Percentiles rank a stretch among this genome's conserved stretches.
phyloP scores from a whole-genome alignment of 495 filamentous ascomycete genomes.

The Talaromyces wortmannii region DNA sequence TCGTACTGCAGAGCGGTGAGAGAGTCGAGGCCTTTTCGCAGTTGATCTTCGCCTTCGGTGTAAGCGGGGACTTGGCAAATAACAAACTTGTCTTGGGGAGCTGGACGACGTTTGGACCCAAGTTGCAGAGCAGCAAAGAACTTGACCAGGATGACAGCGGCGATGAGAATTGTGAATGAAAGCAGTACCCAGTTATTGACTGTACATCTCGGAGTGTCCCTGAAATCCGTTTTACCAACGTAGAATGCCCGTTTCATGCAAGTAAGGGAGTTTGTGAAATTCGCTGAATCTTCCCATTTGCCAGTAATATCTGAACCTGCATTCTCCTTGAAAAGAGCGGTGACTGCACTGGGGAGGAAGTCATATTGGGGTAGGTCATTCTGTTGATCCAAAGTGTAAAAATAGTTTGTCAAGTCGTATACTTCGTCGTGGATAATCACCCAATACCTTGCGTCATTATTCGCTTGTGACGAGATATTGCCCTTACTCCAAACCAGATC shows the following conservation, averaged over 20 bases:
- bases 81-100: conserved; percentile 95
- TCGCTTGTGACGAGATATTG: conserved; percentile 45
- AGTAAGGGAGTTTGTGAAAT: conserved; percentile 51
- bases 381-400: conserved; percentile 53
- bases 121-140: conserved; percentile 94
- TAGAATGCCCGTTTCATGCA: conserved; percentile 86
- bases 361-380: conserved; percentile 45
- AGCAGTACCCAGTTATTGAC: conserved; percentile 91
- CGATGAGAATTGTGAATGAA: conserved; percentile 75
- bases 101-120: conserved; percentile 81
- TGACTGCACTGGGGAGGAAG: conserved; percentile 62
- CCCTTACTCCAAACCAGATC: conserved; percentile 68
- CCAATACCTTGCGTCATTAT: conserved; percentile 66
- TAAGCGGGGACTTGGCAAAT: conserved; percentile 98
- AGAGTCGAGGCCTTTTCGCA: conserved; percentile 89
- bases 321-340: conserved; percentile 61
- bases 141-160: conserved; percentile 73
- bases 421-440: conserved; percentile 66
- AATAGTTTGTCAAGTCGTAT: conserved; percentile 91
- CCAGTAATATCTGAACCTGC: conserved; percentile 71
- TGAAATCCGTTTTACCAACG: conserved; percentile 77
- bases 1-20: conserved; percentile 92
- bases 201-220: conserved; percentile 65
- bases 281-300: conserved; percentile 47
- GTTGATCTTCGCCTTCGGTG: conserved; percentile 91